Percentiles rank a stretch among this genome's conserved stretches.
Evolutionary conservation across 2,329 filamentous ascomycete species (phyloP).

Genomic region (Fusarium decemcellulare): DNA sequence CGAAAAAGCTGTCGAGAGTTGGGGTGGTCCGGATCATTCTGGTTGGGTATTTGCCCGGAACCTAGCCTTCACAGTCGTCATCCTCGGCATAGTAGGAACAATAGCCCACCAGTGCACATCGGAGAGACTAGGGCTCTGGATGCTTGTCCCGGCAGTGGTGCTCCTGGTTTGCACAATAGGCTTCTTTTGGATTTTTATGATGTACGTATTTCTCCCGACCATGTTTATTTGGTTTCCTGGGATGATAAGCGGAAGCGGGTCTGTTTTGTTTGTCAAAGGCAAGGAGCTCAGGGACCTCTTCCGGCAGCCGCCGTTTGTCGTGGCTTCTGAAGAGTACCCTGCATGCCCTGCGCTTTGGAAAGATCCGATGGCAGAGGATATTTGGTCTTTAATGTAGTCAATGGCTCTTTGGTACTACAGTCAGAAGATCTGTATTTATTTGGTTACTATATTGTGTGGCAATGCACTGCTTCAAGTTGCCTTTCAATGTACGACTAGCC

Average conservation of each 20-base stretch:
- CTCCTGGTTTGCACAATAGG: not conserved
- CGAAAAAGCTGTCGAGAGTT: not conserved
- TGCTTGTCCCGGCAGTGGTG: not conserved
- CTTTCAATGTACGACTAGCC: too few relatives aligned
- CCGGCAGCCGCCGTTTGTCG: constrained; percentile 8
- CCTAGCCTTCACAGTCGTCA: not conserved
- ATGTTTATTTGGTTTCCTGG: not conserved
- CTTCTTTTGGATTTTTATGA: not conserved
- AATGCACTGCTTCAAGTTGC: too few relatives aligned
- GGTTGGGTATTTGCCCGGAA: not conserved
- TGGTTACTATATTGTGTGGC: too few relatives aligned
- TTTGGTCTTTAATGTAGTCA: constrained; percentile 28
- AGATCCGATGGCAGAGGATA: constrained; percentile 15
- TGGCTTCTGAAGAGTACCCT: not conserved
- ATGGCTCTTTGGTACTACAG: too few relatives aligned
- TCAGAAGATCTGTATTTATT: too few relatives aligned
- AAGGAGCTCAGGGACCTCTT: constrained; percentile 6
- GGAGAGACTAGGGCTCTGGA: not conserved
- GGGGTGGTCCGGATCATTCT: not conserved
- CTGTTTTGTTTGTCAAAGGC: not conserved
- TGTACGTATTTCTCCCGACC: not conserved
- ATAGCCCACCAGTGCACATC: too few relatives aligned
- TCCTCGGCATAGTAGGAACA: not conserved
- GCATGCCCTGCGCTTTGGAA: constrained; percentile 23
- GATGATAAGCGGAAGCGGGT: not conserved